A percentile compares a stretch with the other conserved stretches of the same genome.
phyloP scores from a whole-genome alignment of 2,329 filamentous ascomycete genomes.

The Monosporascus sp. region DNA sequence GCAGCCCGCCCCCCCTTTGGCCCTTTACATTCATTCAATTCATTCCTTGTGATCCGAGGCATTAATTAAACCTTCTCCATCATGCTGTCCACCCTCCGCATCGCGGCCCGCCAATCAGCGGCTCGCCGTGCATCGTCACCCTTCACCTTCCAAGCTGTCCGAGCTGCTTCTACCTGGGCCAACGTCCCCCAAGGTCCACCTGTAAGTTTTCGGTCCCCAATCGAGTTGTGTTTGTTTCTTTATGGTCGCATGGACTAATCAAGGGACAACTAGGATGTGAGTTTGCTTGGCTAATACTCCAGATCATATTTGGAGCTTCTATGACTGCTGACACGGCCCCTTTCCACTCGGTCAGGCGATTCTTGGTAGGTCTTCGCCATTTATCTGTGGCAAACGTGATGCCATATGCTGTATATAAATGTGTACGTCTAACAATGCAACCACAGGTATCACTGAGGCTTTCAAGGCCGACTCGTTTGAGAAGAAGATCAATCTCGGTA shows the following conservation, averaged over 20 bases:
- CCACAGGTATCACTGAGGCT: conserved; percentile 83
- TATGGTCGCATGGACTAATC: conserved; percentile 6
- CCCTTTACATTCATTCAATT: not conserved
- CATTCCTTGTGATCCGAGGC: not conserved
- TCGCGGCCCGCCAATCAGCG: conserved; percentile 44
- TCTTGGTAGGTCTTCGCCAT: conserved; percentile 52
- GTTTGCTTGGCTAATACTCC: conserved; percentile 7
- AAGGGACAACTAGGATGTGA: conserved; percentile 31
- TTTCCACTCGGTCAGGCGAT: conserved; percentile 55
- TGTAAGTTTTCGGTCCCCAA: conserved; percentile 49
- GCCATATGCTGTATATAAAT: not conserved
- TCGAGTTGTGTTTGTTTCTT: conserved; percentile 15
- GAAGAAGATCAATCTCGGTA: conserved; percentile 97
- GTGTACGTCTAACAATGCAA: conserved; percentile 15
- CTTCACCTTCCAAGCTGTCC: conserved; percentile 37
- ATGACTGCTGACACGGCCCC: conserved; percentile 9
- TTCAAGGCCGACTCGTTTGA: conserved; percentile 94
- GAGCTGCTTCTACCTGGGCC: conserved; percentile 77
- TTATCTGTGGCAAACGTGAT: conserved; percentile 9
- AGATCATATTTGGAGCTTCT: not conserved
- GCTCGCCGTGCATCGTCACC: conserved; percentile 31
- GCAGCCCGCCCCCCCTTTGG: not conserved
- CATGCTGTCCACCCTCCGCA: conserved; percentile 53
- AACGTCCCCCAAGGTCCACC: conserved; percentile 91
- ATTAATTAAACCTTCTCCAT: conserved; percentile 18